Evolutionary conservation across 371 early-diverging fungal species (phyloP), one percentile per base, ranked within the genome.

Genomic region (Haplosporangium sp.): DNA sequence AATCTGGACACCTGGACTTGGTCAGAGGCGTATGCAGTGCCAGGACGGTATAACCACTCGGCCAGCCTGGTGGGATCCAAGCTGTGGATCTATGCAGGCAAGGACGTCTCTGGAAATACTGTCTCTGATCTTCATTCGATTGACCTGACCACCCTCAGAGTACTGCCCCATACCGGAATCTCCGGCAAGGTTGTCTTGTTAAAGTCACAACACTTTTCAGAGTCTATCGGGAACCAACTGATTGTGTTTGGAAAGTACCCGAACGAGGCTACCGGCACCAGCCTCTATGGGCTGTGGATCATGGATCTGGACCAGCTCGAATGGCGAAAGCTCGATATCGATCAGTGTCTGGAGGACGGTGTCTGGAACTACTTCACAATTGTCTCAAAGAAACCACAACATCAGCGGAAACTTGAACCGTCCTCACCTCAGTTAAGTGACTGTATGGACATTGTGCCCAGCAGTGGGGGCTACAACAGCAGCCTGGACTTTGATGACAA

Each of bases 311-410:
- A 89, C 52, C 86, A 86, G 20, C 69, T 90, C 29, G 84, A 83
- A 67, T 91, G 91, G 91, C 71, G 84, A 37, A 82, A 85, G 56
- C 83, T 88, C 56, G 89, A 87, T 56, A 84, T 86, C 46, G 85
- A 85, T 54, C 75, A 80, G 4, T 83, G 82, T 54, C 85, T 90
- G 40, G 84, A 86, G 45, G 74, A 82, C 16, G 87, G 87, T 21
- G 87, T 87, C 1, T 91, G 91, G 91, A 87, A 91, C 55, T 91
- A 89, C 64, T 89, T 87, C 73, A 88, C 89, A 0, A 69, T 87
- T 14, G 67, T 86, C 29, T 57, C 73, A 21, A 79, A 73, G 50
- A 51, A 70, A 72, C 47, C 83, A 70, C 64, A 62, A 18, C 56
- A 36, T 46, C 62, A 45, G 4, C 53, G 53, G 48, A 40, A 51